Base-by-base conservation (phyloP, 345 rosid genomes). In the Populus alba region DNA sequence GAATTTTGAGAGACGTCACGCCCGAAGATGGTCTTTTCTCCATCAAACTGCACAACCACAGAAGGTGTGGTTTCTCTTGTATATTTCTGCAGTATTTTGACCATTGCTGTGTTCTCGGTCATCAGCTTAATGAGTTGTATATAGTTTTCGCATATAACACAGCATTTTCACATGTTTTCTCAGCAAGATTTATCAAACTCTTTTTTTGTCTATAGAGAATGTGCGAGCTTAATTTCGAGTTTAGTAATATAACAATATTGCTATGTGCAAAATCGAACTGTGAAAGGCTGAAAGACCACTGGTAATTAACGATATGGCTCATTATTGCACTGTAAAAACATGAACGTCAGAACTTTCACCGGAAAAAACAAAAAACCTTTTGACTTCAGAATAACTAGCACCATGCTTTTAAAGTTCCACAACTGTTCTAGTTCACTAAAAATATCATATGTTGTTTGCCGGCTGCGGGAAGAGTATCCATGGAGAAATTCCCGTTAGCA, bases 81-180 rank as follows among this genome's bases (percentile, higher is more conserved):
- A 25, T 25, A 17, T 59, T 41, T 55, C 25, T 29, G 1, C 47
- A 18, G 65, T 23, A 23, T 73, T 73, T n/a, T 22, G 18, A 35
- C 57, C 7, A 27, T 65, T 49, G 25, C 41, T 65, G 76, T 78
- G 76, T 39, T 37, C 38, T 55, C 7, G 53, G 27, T 33, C 59
- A 65, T 39, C 81, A n/a, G 29, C 72, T 71, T 53, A 45, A 53
- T 67, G 16, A 66, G 79, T 61, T 23, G 38, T 43, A 20, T 55
- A 51, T 15, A 16, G 8, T 6, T 41, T 11, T 43, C 47, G 47
- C 2, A 43, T 43, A 43, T 11, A 43, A 10, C 47, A n/a, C 25
- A 4, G 29, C 65, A 59, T 59, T 59, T 10, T 59, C 65, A n/a
- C 22, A 9, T 59, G 65, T 59, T 10, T 59, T 59, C 29, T 10